Conservation (phyloP, 73 alveolate genomes). For the Tetrahymena thermophila region DNA sequence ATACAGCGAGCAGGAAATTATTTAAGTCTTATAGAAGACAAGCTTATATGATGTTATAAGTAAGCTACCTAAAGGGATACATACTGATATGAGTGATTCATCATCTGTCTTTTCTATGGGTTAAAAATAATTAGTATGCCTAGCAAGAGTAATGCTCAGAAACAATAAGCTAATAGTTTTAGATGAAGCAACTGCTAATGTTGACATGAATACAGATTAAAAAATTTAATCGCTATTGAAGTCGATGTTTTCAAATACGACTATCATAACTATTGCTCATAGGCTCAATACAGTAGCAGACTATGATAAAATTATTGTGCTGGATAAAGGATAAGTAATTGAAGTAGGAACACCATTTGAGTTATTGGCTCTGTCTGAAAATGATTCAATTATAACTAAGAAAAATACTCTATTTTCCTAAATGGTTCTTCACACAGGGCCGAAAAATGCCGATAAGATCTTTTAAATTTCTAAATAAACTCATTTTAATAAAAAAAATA, state of each 20-base stretch:
- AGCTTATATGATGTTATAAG: too few relatives aligned
- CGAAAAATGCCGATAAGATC: neutral
- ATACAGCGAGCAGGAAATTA: neutral
- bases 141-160: constrained; percentile 52
- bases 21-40: too few relatives aligned
- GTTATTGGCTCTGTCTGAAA: too few relatives aligned
- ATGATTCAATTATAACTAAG: neutral
- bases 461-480: neutral
- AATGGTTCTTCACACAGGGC: neutral
- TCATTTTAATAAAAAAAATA: too few relatives aligned
- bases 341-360: too few relatives aligned
- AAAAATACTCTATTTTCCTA: neutral
- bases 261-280: constrained; percentile 90
- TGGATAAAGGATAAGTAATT: too few relatives aligned
- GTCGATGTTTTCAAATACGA: constrained; percentile 64
- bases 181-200: constrained; percentile 96
- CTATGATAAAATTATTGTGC: constrained; percentile 73
- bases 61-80: neutral
- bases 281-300: constrained; percentile 79
- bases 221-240: constrained; percentile 62
- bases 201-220: constrained; percentile 87
- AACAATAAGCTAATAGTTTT: constrained; percentile 72
- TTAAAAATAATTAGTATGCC: constrained; percentile 62
- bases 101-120: constrained; percentile 60
- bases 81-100: constrained; percentile 50